Evolutionary conservation across 345 rosid genomes (phyloP).

Genomic region (Syzygium aqueum): DNA sequence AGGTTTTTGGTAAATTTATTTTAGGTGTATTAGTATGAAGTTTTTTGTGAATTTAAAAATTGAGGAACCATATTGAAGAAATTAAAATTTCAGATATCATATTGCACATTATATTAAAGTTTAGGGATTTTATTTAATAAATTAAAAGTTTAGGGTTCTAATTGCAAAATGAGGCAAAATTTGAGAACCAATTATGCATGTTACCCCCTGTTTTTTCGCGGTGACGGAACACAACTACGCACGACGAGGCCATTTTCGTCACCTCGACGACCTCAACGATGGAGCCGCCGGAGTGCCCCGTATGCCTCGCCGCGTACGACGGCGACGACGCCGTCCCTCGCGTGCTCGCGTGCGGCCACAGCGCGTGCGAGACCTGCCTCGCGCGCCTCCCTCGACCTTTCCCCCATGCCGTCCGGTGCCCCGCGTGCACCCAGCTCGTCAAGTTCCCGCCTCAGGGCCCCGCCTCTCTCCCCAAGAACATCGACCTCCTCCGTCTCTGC

Average conservation of each 20-base stretch:
- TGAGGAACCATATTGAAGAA: no score
- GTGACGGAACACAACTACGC: neutral
- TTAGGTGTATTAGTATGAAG: no score
- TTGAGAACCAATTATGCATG: no score
- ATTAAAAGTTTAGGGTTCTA: no score
- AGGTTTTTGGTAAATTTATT: no score
- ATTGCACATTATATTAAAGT: no score
- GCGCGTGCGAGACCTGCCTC: constrained; percentile 74
- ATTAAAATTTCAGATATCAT: no score
- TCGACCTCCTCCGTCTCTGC: constrained; percentile 61
- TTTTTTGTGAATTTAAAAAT: no score
- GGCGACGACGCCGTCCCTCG: constrained; percentile 55
- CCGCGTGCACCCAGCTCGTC: constrained; percentile 80
- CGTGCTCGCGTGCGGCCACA: constrained; percentile 78
- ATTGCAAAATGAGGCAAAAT: no score
- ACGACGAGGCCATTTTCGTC: neutral
- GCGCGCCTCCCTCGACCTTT: constrained; percentile 46
- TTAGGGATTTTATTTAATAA: no score
- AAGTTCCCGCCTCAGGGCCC: constrained; percentile 72
- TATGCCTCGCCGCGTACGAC: constrained; percentile 66
- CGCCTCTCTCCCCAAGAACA: constrained; percentile 68
- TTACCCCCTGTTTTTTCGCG: neutral
- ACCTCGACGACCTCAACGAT: neutral
- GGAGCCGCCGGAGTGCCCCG: constrained; percentile 87
- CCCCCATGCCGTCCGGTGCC: constrained; percentile 70